These are phyloP conservation scores for Rubroboletus pulcherrimus DNA, from an alignment of 768 basidiomycete species.

Conservation along the genomic window DNA sequence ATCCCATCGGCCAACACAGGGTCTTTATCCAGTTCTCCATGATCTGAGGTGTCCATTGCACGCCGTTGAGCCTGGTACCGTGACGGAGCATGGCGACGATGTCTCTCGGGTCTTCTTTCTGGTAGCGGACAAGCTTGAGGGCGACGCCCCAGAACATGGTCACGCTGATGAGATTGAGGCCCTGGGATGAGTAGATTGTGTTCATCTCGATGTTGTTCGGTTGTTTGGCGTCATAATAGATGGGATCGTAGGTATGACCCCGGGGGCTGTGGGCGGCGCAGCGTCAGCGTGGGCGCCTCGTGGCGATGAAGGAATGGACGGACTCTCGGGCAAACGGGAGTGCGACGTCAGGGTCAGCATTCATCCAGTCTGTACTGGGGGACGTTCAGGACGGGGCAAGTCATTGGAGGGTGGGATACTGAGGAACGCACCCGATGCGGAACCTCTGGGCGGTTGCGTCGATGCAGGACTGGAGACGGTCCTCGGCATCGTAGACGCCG, in stretches of 20 bases:
- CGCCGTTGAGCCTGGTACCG: slow-evolving; percentile 48
- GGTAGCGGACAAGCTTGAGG: slow-evolving; percentile 67
- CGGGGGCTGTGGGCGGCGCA: slow-evolving; percentile 11
- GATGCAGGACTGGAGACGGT: slow-evolving; percentile 56
- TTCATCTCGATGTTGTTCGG: slow-evolving; percentile 49
- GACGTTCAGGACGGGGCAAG: background rate
- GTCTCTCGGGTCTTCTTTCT: slow-evolving; percentile 58
- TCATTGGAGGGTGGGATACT: background rate
- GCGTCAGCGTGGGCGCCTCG: slow-evolving; percentile 8
- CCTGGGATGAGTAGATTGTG: slow-evolving; percentile 54
- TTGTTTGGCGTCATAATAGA: slow-evolving; percentile 50
- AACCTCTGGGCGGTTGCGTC: slow-evolving; percentile 48
- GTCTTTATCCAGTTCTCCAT: slow-evolving; percentile 57
- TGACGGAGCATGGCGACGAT: slow-evolving; percentile 66
- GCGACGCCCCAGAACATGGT: slow-evolving; percentile 71
- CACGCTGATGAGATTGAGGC: slow-evolving; percentile 56
- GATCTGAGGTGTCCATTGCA: slow-evolving; percentile 50
- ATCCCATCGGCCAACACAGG: slow-evolving; percentile 65
- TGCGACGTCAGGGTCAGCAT: slow-evolving; percentile 67
- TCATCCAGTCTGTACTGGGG: slow-evolving; percentile 63
- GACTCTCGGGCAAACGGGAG: slow-evolving; percentile 64
- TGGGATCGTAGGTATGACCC: slow-evolving; percentile 50
- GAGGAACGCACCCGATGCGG: slow-evolving; percentile 41
- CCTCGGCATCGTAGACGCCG: slow-evolving; percentile 50
- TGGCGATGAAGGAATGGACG: slow-evolving; percentile 22